Base-by-base conservation (phyloP, 371 early-diverging fungal species). In the Mortierella sp. region DNA sequence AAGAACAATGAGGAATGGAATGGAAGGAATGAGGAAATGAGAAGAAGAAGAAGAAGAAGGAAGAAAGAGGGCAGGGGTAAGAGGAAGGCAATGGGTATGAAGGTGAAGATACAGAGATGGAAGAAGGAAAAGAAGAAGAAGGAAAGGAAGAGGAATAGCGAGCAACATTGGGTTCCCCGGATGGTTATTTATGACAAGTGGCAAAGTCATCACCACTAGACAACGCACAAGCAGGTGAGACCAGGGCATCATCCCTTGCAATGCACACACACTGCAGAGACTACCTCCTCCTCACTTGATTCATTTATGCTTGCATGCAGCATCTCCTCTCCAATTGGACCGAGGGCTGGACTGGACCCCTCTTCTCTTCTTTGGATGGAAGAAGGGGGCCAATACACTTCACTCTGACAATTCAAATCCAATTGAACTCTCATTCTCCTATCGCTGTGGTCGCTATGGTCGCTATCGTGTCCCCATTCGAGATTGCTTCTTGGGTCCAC, bases 1-100 rank as follows among this genome's bases (percentile, higher is more conserved):
- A 80, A 11, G 50, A 54, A 47, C 48, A 77, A 16, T 74, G 70
- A 44, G 73, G 70, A 75, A 50, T 38, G 42, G 42, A 38, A 38
- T 58, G 74, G 44, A 77, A 77, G 52, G 70, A 57, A 45, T 68
- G 60, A 38, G 31, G 42, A 63, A 34, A 57, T 28, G 68, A n/a
- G 24, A 24, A 44, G 14, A 50, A 26, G 70, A 58, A 28, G 50
- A 34, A 31, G 44, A 57, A 52, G 16, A 31, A 54, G 48, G 48
- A 42, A 28, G 57, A 3, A 54, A 9, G n/a, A n/a, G n/a, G 26
- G 47, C 11, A 47, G 31, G 31, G 54, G 42, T 31, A 55, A 55
- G 47, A 26, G n/a, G 4, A 21, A 28, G n/a, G 4, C 16, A 28
- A 11, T 8, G 50, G 21, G 34, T 0, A 54, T 55, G 44, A 54